Percentiles rank a stretch among this genome's conserved stretches.
These are phyloP conservation scores for Leptographium flavum DNA, from an alignment of 2,329 filamentous ascomycete species.

Conservation along the genomic window DNA sequence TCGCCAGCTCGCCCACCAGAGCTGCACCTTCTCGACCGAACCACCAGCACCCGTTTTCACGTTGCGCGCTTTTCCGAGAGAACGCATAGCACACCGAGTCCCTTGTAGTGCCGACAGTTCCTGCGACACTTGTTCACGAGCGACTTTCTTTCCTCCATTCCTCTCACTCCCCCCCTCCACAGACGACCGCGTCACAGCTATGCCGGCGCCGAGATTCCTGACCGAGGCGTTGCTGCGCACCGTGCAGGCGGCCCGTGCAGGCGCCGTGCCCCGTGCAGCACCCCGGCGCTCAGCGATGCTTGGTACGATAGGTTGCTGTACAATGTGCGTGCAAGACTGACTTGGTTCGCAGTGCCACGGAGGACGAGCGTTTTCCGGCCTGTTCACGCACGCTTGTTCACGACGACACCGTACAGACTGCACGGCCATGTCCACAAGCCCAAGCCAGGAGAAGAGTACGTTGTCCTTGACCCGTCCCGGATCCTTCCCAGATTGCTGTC, in stretches of 20 bases:
- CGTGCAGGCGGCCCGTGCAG: background rate
- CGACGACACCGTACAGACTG: conserved; percentile 39
- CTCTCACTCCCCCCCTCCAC: background rate
- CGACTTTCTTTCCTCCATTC: background rate
- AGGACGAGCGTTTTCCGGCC: background rate
- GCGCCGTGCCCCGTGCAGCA: background rate
- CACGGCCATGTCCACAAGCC: conserved; percentile 78
- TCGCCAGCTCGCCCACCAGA: background rate
- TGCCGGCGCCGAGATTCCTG: background rate
- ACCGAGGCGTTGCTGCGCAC: background rate
- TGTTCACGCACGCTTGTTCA: conserved; percentile 35
- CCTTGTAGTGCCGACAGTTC: no score
- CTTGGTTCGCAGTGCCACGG: background rate
- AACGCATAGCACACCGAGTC: no score
- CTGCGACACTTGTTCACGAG: no score
- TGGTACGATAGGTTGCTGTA: background rate
- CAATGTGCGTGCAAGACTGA: background rate
- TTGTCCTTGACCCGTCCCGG: no score
- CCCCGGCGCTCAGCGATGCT: background rate
- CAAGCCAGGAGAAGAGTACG: conserved; percentile 80
- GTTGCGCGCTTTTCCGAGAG: no score
- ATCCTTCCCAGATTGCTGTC: background rate
- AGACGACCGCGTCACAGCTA: background rate
- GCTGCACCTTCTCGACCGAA: no score
- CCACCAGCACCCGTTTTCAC: no score